Evolutionary conservation across 192 early-diverging fungal species (phyloP).

Genomic region (Phlyctochytrium bullatum): DNA sequence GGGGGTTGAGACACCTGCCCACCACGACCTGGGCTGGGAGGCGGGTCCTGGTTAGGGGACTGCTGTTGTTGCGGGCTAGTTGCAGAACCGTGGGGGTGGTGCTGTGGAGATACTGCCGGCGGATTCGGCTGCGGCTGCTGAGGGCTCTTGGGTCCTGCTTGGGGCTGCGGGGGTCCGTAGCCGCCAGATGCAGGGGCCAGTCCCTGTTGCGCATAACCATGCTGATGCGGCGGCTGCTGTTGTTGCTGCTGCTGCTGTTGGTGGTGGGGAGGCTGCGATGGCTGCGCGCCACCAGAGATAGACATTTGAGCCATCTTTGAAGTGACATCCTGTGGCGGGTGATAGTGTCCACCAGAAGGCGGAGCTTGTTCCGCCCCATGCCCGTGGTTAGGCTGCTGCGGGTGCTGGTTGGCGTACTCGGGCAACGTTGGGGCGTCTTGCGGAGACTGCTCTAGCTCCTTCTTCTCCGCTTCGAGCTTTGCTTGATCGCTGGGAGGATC

Average conservation of each 20-base stretch:
- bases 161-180: too few species aligned
- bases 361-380: background rate
- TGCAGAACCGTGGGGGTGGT: background rate
- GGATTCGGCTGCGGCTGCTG: background rate
- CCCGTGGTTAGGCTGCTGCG: background rate
- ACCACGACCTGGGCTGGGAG: background rate
- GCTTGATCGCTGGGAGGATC: background rate
- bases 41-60: background rate
- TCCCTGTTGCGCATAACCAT: background rate
- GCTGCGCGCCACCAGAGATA: background rate
- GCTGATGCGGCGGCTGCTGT: slow-evolving; percentile 23
- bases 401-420: slow-evolving; percentile 3
- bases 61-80: background rate
- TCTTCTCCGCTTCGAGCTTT: background rate
- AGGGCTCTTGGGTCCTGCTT: too few species aligned
- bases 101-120: background rate
- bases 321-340: background rate
- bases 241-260: slow-evolving; percentile 15
- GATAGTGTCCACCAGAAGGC: slow-evolving; percentile 1
- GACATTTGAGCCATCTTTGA: slow-evolving; percentile 5
- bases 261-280: background rate
- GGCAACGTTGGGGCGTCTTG: background rate
- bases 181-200: background rate
- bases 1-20: too few species aligned
- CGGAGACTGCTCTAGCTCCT: background rate